Percentiles rank a stretch among this genome's conserved stretches.
Conservation (phyloP, 495 filamentous ascomycete species). For the Tuber melanosporum region DNA sequence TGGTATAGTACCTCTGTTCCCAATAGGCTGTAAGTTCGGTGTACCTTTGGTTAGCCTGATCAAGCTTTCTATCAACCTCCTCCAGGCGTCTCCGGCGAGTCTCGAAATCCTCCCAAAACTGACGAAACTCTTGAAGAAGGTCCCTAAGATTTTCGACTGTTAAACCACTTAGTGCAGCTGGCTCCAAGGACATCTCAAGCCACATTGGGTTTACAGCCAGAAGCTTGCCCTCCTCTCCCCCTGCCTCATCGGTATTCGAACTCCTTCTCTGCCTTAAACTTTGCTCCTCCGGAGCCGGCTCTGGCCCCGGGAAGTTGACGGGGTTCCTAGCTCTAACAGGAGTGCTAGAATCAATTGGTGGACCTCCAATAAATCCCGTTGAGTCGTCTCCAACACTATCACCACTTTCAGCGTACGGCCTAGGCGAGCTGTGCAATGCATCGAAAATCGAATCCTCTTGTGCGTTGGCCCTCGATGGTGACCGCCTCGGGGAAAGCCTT, state of each 20-base stretch:
- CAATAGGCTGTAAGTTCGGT: neutral
- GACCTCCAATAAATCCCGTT: neutral
- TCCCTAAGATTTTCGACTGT: neutral
- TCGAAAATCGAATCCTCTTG: neutral
- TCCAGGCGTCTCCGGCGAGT: neutral
- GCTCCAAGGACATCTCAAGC: slow-evolving; percentile 2
- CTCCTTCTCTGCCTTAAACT: neutral
- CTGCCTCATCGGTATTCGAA: neutral
- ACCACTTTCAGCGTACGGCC: neutral
- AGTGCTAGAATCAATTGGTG: neutral
- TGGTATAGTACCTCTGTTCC: neutral
- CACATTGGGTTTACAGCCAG: neutral
- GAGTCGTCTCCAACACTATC: neutral
- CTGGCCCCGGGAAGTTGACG: neutral
- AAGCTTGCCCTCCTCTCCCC: neutral
- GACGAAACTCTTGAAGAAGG: neutral
- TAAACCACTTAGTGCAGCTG: neutral
- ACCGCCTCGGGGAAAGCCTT: neutral
- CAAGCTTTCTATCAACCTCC: neutral
- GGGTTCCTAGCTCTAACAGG: neutral
- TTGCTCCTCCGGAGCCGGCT: neutral
- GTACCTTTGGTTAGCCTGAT: neutral
- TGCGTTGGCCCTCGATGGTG: neutral
- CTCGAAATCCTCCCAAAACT: neutral
- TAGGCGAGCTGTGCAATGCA: neutral